A percentile compares a stretch with the other conserved stretches of the same genome.
These are phyloP conservation scores for Penicillium nordicum DNA, from an alignment of 2,329 filamentous ascomycete genomes.

Conservation along the genomic window DNA sequence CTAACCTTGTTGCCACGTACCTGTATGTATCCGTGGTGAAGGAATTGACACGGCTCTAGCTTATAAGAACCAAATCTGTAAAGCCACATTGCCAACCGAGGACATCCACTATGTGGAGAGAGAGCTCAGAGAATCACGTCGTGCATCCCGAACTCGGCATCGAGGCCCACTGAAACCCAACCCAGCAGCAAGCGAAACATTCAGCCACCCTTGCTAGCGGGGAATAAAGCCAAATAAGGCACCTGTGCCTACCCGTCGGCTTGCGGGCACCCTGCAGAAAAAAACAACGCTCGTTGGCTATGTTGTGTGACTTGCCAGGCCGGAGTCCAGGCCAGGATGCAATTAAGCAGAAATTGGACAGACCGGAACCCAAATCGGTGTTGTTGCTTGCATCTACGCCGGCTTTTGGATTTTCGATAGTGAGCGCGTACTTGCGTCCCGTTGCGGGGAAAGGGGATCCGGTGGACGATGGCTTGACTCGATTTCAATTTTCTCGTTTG, in stretches of 20 bases:
- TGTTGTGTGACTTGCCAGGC: not conserved
- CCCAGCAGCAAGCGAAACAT: not conserved
- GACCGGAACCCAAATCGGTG: not conserved
- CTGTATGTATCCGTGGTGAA: not conserved
- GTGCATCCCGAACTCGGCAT: not conserved
- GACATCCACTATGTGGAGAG: not conserved
- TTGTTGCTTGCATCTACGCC: not conserved
- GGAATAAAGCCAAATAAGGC: not conserved
- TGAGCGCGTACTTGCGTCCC: not conserved
- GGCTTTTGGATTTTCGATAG: not conserved
- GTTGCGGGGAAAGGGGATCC: not conserved
- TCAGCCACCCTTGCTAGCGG: not conserved
- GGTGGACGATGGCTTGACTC: not conserved
- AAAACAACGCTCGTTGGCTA: not conserved
- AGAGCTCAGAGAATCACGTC: not conserved
- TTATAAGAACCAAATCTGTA: not conserved
- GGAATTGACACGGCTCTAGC: not conserved
- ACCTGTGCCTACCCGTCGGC: slow-evolving; percentile 1
- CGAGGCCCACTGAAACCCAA: slow-evolving; percentile 3
- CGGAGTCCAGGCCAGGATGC: not conserved
- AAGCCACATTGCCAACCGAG: not conserved
- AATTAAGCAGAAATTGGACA: not conserved
- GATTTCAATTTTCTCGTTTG: not conserved
- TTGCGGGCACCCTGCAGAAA: not conserved
- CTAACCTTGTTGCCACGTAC: not conserved